These are phyloP conservation scores for Euphorbia pulcherrima DNA, from an alignment of 345 rosid species.

Conservation along the genomic window DNA sequence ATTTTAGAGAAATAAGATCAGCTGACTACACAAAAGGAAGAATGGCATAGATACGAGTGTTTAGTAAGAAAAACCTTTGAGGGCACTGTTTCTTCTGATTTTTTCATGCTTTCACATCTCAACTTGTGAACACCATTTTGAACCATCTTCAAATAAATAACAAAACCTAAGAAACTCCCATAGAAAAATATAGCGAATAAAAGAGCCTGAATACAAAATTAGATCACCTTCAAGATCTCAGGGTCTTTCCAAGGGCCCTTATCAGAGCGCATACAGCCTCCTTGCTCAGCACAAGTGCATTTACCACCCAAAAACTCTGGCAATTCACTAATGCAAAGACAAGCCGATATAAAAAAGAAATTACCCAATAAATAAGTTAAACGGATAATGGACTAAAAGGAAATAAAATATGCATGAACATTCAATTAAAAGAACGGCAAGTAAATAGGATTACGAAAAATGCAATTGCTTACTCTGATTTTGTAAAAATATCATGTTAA, in stretches of 20 bases:
- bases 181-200: conserved; percentile 5
- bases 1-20: background rate
- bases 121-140: conserved; percentile 65
- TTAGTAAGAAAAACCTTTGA: conserved; percentile 40
- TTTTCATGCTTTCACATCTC: conserved; percentile 26
- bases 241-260: conserved; percentile 92
- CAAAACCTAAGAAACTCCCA: conserved; percentile 5
- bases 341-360: conserved; percentile 9
- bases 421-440: background rate
- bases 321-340: conserved; percentile 53
- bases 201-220: background rate
- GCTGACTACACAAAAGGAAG: background rate
- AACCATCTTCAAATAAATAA: conserved; percentile 50
- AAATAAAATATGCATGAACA: conserved; percentile 10
- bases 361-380: background rate
- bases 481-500: too few relatives aligned
- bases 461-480: background rate
- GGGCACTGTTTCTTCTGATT: conserved; percentile 32
- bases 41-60: background rate
- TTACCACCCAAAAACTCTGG: conserved; percentile 89
- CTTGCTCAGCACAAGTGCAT: conserved; percentile 76
- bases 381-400: background rate
- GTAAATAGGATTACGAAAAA: background rate
- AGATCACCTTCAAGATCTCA: conserved; percentile 62
- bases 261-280: conserved; percentile 91